These are phyloP conservation scores for Nicotiana sylvestris DNA, from an alignment of 257 asterid genomes.

Conservation along the genomic window DNA sequence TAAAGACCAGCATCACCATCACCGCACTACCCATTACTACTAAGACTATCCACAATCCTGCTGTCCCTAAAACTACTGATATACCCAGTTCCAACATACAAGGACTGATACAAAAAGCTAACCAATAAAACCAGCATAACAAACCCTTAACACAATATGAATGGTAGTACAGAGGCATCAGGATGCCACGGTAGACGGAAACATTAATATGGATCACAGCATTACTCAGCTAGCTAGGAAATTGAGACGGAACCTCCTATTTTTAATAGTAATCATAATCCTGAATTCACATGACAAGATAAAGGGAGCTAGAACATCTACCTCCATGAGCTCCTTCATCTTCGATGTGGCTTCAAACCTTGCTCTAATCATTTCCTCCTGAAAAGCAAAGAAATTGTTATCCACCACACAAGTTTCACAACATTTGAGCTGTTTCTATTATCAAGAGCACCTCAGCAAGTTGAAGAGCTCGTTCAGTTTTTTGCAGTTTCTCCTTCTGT, in stretches of 20 bases:
- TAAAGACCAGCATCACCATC: not conserved
- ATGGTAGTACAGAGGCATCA: not conserved
- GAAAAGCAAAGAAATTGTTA: slow-evolving; percentile 18
- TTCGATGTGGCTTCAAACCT: slow-evolving; percentile 66
- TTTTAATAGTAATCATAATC: not conserved
- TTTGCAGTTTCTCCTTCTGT: slow-evolving; percentile 69
- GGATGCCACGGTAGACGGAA: not conserved
- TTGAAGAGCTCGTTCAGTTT: slow-evolving; percentile 91
- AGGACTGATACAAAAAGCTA: not conserved
- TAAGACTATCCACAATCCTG: not conserved
- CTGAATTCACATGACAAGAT: slow-evolving; percentile 1
- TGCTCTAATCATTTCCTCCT: slow-evolving; percentile 89
- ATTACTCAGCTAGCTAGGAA: not conserved
- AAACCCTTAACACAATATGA: not conserved
- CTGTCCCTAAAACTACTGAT: not conserved
- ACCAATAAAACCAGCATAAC: not conserved
- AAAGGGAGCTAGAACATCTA: slow-evolving; percentile 12
- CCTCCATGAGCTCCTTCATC: slow-evolving; percentile 71
- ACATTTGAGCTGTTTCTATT: not conserved
- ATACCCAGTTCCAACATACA: not conserved
- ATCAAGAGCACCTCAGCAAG: slow-evolving; percentile 69
- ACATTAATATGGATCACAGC: not conserved
- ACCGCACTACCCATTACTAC: not conserved
- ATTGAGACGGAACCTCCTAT: not conserved
- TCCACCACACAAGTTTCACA: not conserved